Evolutionary conservation across 768 basidiomycete genomes (phyloP), one percentile per base, ranked within the genome.

Genomic region (Termitomyces eurrhizus): DNA sequence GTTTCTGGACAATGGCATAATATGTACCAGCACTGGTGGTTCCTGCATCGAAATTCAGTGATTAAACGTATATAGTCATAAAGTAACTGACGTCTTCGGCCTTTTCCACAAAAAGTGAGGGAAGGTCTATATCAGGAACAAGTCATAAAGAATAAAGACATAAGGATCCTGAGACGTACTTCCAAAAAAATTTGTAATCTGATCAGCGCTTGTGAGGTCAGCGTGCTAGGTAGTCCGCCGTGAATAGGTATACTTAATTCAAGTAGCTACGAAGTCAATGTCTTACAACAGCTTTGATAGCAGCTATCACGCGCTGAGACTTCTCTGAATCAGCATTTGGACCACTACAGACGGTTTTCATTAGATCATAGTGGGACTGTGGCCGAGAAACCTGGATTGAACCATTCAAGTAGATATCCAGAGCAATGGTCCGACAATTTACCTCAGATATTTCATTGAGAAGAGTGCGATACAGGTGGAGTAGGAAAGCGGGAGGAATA

Each of bases 391-490:
- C 82, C 90, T 93, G 36, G 12, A 57, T 35, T 52, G n/a, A 42
- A 16, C 37, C 9, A 24, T 56, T 52, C 37, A n/a, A 32, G 35
- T 36, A 13, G 33, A 32, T 9, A 26, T 52, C 37, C 52, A 59
- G 26, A 21, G 26, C 52, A 13, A 26, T 46, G 11, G 44, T 39
- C 16, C 56, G 32, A 39, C 60, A 58, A 35, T 70, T 18, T 65
- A 73, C 92, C 81, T 94, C 92, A 14, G 86, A 78, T 4, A 88
- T 77, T 72, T 94, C 90, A 57, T 81, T 79, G 57, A 93, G 73
- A 36, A 93, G 75, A 56, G 88, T 73, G 18, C 89, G 84, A 60
- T 87, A 83, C 14, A 90, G 67, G 65, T 87, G 84, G 21, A 91
- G 74, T 14, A 83, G 69, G 67, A 89, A 92, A 7, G 72, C 64